Conservation (phyloP, 345 rosid genomes). For the Gossypioides kirkii region DNA sequence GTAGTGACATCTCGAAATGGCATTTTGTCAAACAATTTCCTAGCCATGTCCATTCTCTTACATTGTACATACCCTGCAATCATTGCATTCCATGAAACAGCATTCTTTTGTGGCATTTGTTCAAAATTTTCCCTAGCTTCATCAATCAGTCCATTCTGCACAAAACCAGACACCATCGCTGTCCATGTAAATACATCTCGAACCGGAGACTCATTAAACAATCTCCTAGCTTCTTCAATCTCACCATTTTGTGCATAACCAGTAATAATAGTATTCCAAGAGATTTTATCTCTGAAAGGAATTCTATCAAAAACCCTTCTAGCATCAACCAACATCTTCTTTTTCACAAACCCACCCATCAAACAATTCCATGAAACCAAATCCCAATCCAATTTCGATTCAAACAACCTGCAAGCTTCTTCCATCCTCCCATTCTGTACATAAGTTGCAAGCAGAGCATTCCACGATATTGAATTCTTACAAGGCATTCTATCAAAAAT, state of each 20-base stretch:
- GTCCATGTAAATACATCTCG: slow-evolving; percentile 72
- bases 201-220: slow-evolving; percentile 48
- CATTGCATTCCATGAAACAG: slow-evolving; percentile 70
- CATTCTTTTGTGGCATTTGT: slow-evolving; percentile 49
- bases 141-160: slow-evolving; percentile 50
- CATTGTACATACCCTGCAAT: slow-evolving; percentile 62
- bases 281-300: slow-evolving; percentile 45
- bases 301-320: slow-evolving; percentile 44
- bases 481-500: slow-evolving; percentile 48
- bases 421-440: slow-evolving; percentile 60
- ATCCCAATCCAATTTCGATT: slow-evolving; percentile 42
- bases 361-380: slow-evolving; percentile 66
- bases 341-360: slow-evolving; percentile 59
- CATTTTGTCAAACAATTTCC: slow-evolving; percentile 56
- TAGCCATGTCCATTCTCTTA: slow-evolving; percentile 49
- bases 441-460: slow-evolving; percentile 50
- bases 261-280: slow-evolving; percentile 57
- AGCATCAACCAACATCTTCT: slow-evolving; percentile 39
- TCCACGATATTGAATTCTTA: slow-evolving; percentile 55
- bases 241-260: slow-evolving; percentile 56
- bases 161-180: slow-evolving; percentile 57
- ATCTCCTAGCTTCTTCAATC: slow-evolving; percentile 42
- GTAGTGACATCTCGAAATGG: slow-evolving; percentile 43
- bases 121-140: slow-evolving; percentile 52
- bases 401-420: slow-evolving; percentile 47